A percentile compares a stretch with the other conserved stretches of the same genome.
These are phyloP conservation scores for Ceratobasidium sp. DNA, from an alignment of 1,284 basidiomycete genomes.

Conservation along the genomic window DNA sequence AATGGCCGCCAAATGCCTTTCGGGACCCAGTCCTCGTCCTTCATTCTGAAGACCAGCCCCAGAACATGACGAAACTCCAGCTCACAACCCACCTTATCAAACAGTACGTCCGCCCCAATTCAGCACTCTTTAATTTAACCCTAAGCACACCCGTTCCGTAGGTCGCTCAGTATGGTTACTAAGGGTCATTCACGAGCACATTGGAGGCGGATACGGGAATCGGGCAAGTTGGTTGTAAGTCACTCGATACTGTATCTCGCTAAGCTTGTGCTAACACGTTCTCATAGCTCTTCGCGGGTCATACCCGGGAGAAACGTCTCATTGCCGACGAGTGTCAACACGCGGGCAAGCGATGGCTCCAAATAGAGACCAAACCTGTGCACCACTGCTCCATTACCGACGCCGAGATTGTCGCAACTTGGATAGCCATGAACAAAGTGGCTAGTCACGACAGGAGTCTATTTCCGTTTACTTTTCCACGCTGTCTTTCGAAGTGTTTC, in stretches of 20 bases:
- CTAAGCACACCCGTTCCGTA: neutral
- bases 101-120: conserved; percentile 14
- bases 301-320: conserved; percentile 40
- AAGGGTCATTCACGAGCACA: conserved; percentile 34
- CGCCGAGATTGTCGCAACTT: conserved; percentile 34
- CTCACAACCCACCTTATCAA: conserved; percentile 28
- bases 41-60: conserved; percentile 18
- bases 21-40: conserved; percentile 35
- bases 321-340: conserved; percentile 44
- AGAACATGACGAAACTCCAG: conserved; percentile 22
- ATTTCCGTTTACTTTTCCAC: conserved; percentile 28
- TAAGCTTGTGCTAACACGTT: neutral
- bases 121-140: neutral
- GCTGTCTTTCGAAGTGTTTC: conserved; percentile 38
- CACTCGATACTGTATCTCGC: neutral
- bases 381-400: conserved; percentile 43
- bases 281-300: conserved; percentile 31
- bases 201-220: conserved; percentile 37
- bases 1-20: conserved; percentile 39
- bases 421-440: conserved; percentile 41
- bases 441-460: neutral
- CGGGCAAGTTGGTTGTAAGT: conserved; percentile 33
- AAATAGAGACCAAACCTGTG: conserved; percentile 36
- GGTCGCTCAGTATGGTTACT: conserved; percentile 31
- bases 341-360: conserved; percentile 44